These are phyloP conservation scores for Rhodotorula sp. DNA, from an alignment of 1,284 basidiomycete species.

Conservation along the genomic window DNA sequence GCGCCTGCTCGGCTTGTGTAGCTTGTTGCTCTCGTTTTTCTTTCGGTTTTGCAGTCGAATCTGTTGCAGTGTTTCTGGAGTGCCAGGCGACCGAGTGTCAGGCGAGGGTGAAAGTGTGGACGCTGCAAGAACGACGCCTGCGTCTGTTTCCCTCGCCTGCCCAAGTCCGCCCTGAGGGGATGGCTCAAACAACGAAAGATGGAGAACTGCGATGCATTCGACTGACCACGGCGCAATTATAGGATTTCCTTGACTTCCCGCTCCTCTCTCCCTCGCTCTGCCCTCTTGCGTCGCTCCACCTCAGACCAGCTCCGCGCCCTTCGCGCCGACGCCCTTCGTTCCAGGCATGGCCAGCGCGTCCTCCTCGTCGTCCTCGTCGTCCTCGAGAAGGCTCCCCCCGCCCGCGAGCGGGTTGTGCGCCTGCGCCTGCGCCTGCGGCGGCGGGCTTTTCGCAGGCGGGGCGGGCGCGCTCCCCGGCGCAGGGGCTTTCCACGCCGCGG, in stretches of 20 bases:
- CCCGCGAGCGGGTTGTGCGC: conserved; percentile 31
- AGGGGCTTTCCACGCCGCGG: conserved; percentile 19
- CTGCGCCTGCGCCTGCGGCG: not conserved
- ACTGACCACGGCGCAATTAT: too few species aligned
- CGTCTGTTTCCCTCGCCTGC: too few species aligned
- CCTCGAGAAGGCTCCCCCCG: conserved; percentile 25
- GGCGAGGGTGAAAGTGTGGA: too few species aligned
- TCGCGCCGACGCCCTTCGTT: conserved; percentile 11
- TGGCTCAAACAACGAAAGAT: too few species aligned
- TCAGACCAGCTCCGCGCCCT: not conserved
- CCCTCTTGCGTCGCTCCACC: not conserved
- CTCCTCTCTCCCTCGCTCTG: too few species aligned
- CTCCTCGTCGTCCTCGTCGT: conserved; percentile 33
- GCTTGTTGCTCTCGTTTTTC: not conserved
- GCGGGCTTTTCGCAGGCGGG: conserved; percentile 4
- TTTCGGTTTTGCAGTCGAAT: not conserved
- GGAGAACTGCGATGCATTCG: too few species aligned
- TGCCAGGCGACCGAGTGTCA: too few species aligned
- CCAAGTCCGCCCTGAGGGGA: too few species aligned
- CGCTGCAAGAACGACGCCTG: too few species aligned
- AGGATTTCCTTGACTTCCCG: too few species aligned
- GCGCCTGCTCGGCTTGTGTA: not conserved
- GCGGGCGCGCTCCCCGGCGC: conserved; percentile 1
- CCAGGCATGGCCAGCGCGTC: conserved; percentile 30
- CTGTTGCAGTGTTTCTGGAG: not conserved